Evolutionary conservation across 2,329 filamentous ascomycete genomes (phyloP), one percentile per base, ranked within the genome.

Genomic region (Paecilomyces sp.): DNA sequence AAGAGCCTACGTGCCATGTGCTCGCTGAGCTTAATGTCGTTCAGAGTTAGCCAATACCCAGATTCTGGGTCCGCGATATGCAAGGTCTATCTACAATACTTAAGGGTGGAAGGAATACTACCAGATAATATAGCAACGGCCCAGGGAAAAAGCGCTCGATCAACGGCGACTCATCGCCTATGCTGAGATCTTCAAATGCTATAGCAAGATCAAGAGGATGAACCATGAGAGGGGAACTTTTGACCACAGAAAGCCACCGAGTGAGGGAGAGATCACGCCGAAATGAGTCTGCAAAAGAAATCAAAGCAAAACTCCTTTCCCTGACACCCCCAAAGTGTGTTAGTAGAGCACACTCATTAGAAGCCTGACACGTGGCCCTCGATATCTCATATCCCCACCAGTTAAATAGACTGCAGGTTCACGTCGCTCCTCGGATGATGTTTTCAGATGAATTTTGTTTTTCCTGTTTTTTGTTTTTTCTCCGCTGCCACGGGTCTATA

Each of bases 401-500:
- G 51, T 53, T n/a, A 13, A 24, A 53, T 25, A 11, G 13, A 53
- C 28, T 69, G 64, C 11, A 60, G 61, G 24, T 60, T 47, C 41
- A 47, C 15, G 6, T 41, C 15, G 41, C 15, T 18, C 18, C 41
- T 47, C 41, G 8, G 36, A 18, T 22, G n/a, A 18, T 47, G 15
- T 47, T 18, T 47, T 47, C n/a, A 47, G n/a, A 47, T 47, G 31
- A 12, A 22, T 47, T 47, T 47, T 18, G n/a, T 47, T 47, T 47
- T 47, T 28, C 25, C 36, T 18, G 1, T n/a, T 47, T 47, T 47
- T 33, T 12, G 6, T 33, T 11, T 33, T 33, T 8, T 33, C 8
- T n/a, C n/a, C 41, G 15, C 41, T 47, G 41, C 41, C 41, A 47
- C 41, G n/a, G 41, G 41, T 47, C 41, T 47, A 47, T 47, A 47